Percentiles rank a stretch among this genome's conserved stretches.
Evolutionary conservation across 2,329 filamentous ascomycete species (phyloP).

Genomic region (Claviceps sp.): DNA sequence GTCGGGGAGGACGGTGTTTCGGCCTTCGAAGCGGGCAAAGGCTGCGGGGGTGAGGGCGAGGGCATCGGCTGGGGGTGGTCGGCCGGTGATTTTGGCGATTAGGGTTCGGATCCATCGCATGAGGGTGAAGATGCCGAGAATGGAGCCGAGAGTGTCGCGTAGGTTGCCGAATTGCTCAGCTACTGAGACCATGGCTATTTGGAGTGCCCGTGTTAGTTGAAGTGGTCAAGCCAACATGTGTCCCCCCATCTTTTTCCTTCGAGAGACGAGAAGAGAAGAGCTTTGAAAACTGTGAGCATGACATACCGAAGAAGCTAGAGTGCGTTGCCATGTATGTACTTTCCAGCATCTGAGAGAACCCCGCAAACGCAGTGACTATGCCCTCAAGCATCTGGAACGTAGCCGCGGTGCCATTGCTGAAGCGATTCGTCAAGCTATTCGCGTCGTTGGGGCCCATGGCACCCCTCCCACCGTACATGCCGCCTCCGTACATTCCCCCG

Average conservation of each 20-base stretch:
- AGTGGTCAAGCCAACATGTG: no score
- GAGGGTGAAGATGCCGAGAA: conserved; percentile 88
- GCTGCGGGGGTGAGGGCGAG: conserved; percentile 77
- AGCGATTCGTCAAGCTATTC: conserved; percentile 87
- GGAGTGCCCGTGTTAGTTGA: not conserved
- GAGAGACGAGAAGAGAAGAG: not conserved
- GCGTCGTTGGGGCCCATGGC: conserved; percentile 59
- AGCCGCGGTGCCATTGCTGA: conserved; percentile 86
- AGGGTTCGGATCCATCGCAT: conserved; percentile 90
- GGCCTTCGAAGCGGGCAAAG: conserved; percentile 80
- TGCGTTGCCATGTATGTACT: conserved; percentile 99
- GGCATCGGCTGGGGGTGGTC: conserved; percentile 76
- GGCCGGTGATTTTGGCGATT: conserved; percentile 83
- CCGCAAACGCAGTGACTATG: conserved; percentile 89
- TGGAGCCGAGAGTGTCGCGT: conserved; percentile 81
- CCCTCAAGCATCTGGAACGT: conserved; percentile 98
- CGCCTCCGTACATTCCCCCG: conserved; percentile 24
- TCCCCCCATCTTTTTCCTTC: not conserved
- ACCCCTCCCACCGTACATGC: conserved; percentile 27
- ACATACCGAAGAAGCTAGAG: conserved; percentile 90
- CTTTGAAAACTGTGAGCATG: conserved; percentile 20
- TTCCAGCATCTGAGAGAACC: conserved; percentile 97
- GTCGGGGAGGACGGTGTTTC: conserved; percentile 38
- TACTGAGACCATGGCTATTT: conserved; percentile 85
- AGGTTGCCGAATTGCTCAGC: conserved; percentile 94